Evolutionary conservation across 2,329 filamentous ascomycete species (phyloP), one percentile per base, ranked within the genome.

Genomic region (Cercospora zeae-maydis): DNA sequence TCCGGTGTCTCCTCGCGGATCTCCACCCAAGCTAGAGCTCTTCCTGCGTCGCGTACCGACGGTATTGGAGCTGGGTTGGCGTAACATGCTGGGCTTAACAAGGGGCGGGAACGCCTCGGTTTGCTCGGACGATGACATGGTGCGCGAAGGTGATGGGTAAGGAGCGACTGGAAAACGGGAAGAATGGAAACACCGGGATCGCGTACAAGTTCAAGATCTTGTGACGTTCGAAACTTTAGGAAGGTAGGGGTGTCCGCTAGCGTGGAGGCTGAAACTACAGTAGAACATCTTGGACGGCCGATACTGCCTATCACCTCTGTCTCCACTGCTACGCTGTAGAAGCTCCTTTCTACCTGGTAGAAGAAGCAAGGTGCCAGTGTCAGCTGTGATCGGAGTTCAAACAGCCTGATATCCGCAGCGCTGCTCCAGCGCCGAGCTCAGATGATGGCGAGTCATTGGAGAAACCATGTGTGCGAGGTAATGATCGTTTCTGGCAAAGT

Each of bases 1-100:
- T 66, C 79, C 78, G 39, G 79, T 84, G 70, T 84, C 82, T 62
- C 82, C 82, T 30, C 79, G 77, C 27, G 83, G 79, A 64, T 84
- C 82, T 39, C 76, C 80, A 33, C 82, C 81, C 14, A 84, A 75
- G 37, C 75, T 80, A 70, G 72, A 74, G 57, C 71, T 74, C 66
- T 70, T 69, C 49, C 72, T 63, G 59, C 63, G 66, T 64, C 68
- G 65, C 37, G 62, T 62, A 42, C 55, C 39, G 31, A 59, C 52
- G 33, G 52, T 62, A 51, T 64, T 56, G 34, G 64, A 59, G 64
- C 63, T 66, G 59, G 53, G 57, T 54, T 63, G 55, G 36, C 63
- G 63, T 27, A 47, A 53, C 19, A 61, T 49, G 47, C 51, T 63
- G 36, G 63, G 63, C 34, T 62, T 54, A 37, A 60, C 58, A 33